Percentiles rank a stretch among this genome's conserved stretches.
These are phyloP conservation scores for Intubia oerlemansii DNA, from an alignment of 2,329 filamentous ascomycete species.

Conservation along the genomic window DNA sequence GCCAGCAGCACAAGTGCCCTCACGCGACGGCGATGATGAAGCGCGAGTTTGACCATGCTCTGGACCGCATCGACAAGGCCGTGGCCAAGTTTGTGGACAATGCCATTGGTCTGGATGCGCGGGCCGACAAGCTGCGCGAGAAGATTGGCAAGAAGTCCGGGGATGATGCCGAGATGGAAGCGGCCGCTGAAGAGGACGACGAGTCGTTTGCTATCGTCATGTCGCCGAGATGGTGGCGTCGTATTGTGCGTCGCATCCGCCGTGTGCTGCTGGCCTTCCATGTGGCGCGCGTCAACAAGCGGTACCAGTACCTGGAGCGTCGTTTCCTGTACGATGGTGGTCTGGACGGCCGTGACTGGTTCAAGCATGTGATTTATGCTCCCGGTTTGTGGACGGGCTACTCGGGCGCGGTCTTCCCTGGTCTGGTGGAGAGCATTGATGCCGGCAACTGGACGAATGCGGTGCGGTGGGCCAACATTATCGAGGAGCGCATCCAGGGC, in stretches of 20 bases:
- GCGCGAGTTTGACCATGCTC: conserved; percentile 9
- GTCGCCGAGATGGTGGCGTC: conserved; percentile 51
- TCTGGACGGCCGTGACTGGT: conserved; percentile 65
- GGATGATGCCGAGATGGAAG: background rate
- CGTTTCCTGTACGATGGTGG: conserved; percentile 57
- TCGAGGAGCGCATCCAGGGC: conserved; percentile 25
- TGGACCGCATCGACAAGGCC: conserved; percentile 14
- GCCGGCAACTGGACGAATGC: conserved; percentile 34
- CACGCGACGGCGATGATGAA: conserved; percentile 1
- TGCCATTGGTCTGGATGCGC: conserved; percentile 23
- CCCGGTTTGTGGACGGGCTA: conserved; percentile 81
- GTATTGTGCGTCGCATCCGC: conserved; percentile 31
- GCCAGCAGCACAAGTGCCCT: too few relatives aligned
- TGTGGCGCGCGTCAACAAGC: conserved; percentile 38
- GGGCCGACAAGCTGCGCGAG: conserved; percentile 16
- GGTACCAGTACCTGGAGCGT: conserved; percentile 70
- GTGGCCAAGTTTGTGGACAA: conserved; percentile 14
- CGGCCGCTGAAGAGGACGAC: background rate
- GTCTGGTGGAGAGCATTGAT: conserved; percentile 40
- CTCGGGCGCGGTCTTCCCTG: conserved; percentile 49
- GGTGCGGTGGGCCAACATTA: conserved; percentile 36
- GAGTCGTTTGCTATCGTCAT: conserved; percentile 1
- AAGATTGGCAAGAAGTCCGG: conserved; percentile 14
- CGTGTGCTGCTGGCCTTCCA: conserved; percentile 10
- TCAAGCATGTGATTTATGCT: conserved; percentile 40